These are phyloP conservation scores for Henckelia pumila DNA, from an alignment of 257 asterid species.

Conservation along the genomic window DNA sequence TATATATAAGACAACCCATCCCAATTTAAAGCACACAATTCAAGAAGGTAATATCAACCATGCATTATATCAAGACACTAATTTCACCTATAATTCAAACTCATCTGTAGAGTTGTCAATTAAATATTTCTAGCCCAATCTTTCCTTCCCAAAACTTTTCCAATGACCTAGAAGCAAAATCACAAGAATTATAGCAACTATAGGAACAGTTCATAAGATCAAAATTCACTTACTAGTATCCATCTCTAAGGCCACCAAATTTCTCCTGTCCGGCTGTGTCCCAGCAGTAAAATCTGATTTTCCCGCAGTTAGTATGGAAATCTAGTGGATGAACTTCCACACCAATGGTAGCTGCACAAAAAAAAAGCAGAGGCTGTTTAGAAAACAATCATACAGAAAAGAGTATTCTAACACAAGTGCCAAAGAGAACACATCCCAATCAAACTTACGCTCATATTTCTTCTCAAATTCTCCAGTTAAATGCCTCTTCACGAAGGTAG, in stretches of 20 bases:
- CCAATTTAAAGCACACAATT: not conserved
- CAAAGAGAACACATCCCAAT: not conserved
- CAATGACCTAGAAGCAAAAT: not conserved
- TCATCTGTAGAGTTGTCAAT: not conserved
- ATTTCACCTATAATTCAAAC: not conserved
- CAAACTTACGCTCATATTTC: constrained; percentile 73
- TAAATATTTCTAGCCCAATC: not conserved
- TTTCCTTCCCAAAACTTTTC: not conserved
- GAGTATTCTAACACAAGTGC: not conserved
- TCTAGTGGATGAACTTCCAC: constrained; percentile 84
- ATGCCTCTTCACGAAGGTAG: constrained; percentile 87
- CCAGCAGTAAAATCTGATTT: constrained; percentile 82
- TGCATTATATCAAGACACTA: too few relatives aligned
- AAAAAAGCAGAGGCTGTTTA: not conserved
- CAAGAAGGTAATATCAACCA: not conserved
- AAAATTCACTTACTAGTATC: constrained; percentile 66
- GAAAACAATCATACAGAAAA: not conserved
- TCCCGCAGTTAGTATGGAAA: constrained; percentile 77
- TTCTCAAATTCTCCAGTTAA: constrained; percentile 89
- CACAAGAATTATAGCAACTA: not conserved
- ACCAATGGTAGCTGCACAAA: constrained; percentile 63
- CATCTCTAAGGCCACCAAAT: constrained; percentile 93
- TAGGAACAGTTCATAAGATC: not conserved
- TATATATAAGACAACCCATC: not conserved
- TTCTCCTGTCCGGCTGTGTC: constrained; percentile 97